A percentile compares a stretch with the other conserved stretches of the same genome.
Conservation (phyloP, 169 alveolate species). For the Babesia divergens region DNA sequence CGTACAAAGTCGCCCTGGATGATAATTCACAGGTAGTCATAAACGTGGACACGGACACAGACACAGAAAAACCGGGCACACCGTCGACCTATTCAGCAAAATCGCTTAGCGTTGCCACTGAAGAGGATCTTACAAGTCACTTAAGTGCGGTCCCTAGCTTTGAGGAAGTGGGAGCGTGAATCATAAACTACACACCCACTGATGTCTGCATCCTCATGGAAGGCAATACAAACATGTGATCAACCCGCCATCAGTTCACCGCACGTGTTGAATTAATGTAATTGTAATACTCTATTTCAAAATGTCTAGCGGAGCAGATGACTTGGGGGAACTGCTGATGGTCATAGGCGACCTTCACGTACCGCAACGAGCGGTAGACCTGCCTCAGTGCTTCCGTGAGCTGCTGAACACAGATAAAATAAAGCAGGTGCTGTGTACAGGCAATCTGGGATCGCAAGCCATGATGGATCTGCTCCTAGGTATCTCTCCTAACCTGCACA, state of each 20-base stretch:
- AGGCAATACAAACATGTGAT: too few species aligned
- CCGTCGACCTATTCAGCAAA: too few species aligned
- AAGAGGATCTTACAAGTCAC: background rate
- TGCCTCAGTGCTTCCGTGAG: slow-evolving; percentile 74
- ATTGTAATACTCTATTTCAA: background rate
- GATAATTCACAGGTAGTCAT: slow-evolving; percentile 1
- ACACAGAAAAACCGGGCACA: background rate
- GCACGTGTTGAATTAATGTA: too few species aligned
- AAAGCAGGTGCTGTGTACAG: slow-evolving; percentile 75
- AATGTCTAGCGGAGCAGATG: slow-evolving; percentile 44
- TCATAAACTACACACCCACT: slow-evolving; percentile 7
- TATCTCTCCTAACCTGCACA: slow-evolving; percentile 75
- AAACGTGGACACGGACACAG: background rate
- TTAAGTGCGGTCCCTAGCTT: background rate
- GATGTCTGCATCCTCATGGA: slow-evolving; percentile 2
- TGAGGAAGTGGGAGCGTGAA: slow-evolving; percentile 21
- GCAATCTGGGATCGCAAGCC: slow-evolving; percentile 74
- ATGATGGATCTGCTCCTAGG: slow-evolving; percentile 69
- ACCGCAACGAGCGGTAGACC: slow-evolving; percentile 72
- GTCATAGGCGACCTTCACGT: slow-evolving; percentile 77
- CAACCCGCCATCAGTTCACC: too few species aligned
- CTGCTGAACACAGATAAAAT: slow-evolving; percentile 76
- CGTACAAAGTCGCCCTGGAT: slow-evolving; percentile 35
- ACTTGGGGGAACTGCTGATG: slow-evolving; percentile 70
- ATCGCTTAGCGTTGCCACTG: background rate